A percentile compares a stretch with the other conserved stretches of the same genome.
phyloP scores from a whole-genome alignment of 495 filamentous ascomycete species.

The Aspergillus leporis region DNA sequence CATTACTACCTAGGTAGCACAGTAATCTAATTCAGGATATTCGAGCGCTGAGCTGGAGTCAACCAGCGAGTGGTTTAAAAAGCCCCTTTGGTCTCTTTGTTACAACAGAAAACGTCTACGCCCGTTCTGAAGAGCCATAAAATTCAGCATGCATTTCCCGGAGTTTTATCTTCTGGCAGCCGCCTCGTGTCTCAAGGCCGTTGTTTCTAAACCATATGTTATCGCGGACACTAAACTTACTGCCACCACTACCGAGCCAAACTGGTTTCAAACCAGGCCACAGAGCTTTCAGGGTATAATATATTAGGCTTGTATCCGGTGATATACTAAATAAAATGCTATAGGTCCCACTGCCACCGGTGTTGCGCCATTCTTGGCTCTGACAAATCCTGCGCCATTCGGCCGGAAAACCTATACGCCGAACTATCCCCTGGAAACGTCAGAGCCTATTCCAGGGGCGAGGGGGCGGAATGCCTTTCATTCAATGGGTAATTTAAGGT shows the following conservation, averaged over 20 bases:
- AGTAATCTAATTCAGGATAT: too few relatives aligned
- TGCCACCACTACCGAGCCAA: conserved; percentile 2
- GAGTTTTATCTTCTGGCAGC: too few relatives aligned
- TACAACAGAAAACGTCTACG: too few relatives aligned
- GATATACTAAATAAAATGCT: neutral
- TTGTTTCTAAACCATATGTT: too few relatives aligned
- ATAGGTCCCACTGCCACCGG: conserved; percentile 60
- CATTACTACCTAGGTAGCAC: too few relatives aligned
- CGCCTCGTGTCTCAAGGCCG: too few relatives aligned
- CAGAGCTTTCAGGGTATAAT: conserved; percentile 16
- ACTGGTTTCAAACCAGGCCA: conserved; percentile 25
- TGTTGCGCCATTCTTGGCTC: conserved; percentile 53
- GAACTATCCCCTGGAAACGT: conserved; percentile 58
- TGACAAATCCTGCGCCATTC: conserved; percentile 55
- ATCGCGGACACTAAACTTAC: too few relatives aligned
- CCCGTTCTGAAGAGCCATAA: too few relatives aligned
- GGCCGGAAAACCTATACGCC: conserved; percentile 49
- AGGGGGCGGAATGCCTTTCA: conserved; percentile 55
- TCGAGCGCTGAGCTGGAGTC: too few relatives aligned
- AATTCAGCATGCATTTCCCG: too few relatives aligned
- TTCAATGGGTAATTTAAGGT: conserved; percentile 51
- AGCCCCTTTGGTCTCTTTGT: too few relatives aligned
- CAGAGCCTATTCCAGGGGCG: conserved; percentile 53
- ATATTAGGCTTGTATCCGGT: conserved; percentile 5
- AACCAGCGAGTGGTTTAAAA: too few relatives aligned